Evolutionary conservation across 306 rosid species (phyloP).

Genomic region (Ceratonia siliqua): DNA sequence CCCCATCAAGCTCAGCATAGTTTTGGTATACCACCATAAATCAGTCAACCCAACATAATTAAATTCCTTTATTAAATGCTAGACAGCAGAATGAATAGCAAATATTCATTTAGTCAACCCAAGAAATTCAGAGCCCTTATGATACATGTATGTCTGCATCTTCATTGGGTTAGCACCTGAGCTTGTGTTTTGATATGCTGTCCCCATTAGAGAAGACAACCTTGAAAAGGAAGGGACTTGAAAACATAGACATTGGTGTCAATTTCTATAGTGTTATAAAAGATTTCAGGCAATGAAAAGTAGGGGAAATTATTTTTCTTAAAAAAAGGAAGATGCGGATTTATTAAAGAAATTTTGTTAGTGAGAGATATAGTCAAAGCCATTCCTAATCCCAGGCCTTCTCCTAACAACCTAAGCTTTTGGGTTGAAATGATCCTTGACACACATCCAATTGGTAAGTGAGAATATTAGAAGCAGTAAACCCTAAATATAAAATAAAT

Average conservation of each 20-base stretch:
- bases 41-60: slow-evolving; percentile 17
- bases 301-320: not conserved
- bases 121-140: not conserved
- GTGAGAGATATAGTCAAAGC: too few relatives aligned
- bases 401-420: not conserved
- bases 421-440: not conserved
- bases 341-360: not conserved
- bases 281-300: not conserved
- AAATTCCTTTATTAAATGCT: not conserved
- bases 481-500: not conserved
- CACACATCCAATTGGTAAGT: not conserved
- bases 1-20: not conserved
- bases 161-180: slow-evolving; percentile 1
- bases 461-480: not conserved
- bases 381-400: not conserved
- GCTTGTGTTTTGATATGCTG: not conserved
- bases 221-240: not conserved
- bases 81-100: slow-evolving; percentile 4
- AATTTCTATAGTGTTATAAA: not conserved
- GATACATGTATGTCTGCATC: not conserved
- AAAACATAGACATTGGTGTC: not conserved
- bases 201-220: slow-evolving; percentile 8
- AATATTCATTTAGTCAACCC: not conserved
- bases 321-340: not conserved
- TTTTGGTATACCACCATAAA: slow-evolving; percentile 16